These are phyloP conservation scores for Xerocomus potaroensis DNA, from an alignment of 768 basidiomycete genomes.

Conservation along the genomic window DNA sequence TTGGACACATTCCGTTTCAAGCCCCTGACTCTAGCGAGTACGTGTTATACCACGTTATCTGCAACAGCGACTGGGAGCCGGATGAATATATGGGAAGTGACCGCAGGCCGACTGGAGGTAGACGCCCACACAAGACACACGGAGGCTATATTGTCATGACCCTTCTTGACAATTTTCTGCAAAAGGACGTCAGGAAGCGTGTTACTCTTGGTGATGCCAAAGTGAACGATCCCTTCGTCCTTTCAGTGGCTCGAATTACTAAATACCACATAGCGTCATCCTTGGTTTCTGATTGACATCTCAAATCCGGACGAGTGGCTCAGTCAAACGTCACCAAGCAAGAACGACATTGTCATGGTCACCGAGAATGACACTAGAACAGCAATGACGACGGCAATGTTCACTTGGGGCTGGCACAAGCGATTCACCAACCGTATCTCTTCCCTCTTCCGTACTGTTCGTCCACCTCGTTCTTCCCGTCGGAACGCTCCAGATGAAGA, in stretches of 20 bases:
- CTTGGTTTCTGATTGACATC: constrained; percentile 70
- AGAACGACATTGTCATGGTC: constrained; percentile 50
- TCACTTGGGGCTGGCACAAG: constrained; percentile 55
- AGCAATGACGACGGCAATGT: constrained; percentile 64
- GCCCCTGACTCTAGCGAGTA: constrained; percentile 60
- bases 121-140: constrained; percentile 40
- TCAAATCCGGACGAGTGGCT: constrained; percentile 70
- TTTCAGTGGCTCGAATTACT: not conserved
- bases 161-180: constrained; percentile 69
- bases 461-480: constrained; percentile 22
- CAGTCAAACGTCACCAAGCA: constrained; percentile 49
- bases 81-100: constrained; percentile 72
- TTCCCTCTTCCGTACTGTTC: constrained; percentile 45
- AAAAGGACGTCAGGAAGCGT: constrained; percentile 72
- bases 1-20: constrained; percentile 79
- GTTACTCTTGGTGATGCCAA: constrained; percentile 82
- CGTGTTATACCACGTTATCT: constrained; percentile 74
- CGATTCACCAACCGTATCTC: constrained; percentile 43
- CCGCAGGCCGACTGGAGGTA: constrained; percentile 56
- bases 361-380: constrained; percentile 73
- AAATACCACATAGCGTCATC: constrained; percentile 41
- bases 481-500: constrained; percentile 11
- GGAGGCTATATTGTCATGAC: constrained; percentile 64
- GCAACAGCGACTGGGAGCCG: constrained; percentile 68
- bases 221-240: constrained; percentile 39